Evolutionary conservation across 495 filamentous ascomycete species (phyloP), one percentile per base, ranked within the genome.

Genomic region (Penicillium alfredii): DNA sequence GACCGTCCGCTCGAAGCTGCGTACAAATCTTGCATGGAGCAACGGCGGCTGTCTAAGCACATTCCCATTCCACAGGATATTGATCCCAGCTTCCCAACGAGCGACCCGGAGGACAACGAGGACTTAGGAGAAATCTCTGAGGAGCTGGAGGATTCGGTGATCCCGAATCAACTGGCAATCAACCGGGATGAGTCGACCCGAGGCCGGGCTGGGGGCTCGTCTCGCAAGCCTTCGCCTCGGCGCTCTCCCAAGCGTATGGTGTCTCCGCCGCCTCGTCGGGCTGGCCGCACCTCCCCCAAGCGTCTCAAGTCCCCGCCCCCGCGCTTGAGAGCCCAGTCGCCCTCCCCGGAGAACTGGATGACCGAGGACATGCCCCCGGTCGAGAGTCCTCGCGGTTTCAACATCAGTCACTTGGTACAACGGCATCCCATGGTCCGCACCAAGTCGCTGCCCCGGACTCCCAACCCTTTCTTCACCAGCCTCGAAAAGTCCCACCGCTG

Each of bases 31-130:
- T 85, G 82, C 45, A 69, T 92, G 38, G 85, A 92, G 49, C 78
- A 86, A 32, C 77, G 86, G 23, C 83, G 82, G 40, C 79, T 80
- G 26, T 80, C 79, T 35, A 94, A 87, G 61, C 84, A 85, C 40
- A 76, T 79, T 38, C 49, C 69, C 17, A 84, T 86, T 16, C 88
- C 92, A 26, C 92, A 97, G 47, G 93, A 98, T 47, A 96, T 98
- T 42, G 92, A 98, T 53, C 92, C 92, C 7, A 94, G 86, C 56
- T 97, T 97, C 54, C 92, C 92, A 0, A 87, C 87, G 6, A 94
- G 88, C 1, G 92, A 96, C 44, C 82, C 81, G 0, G 90, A 95
- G 44, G 83, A 92, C 40, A 74, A 88, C 6, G 77, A 84, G 15
- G 83, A 89, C n/a, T 38, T 76, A 85, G 9, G 72, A 86, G 15